Percentiles rank a stretch among this genome's conserved stretches.
These are phyloP conservation scores for Byssochlamys sp. DNA, from an alignment of 2,329 filamentous ascomycete genomes.

Conservation along the genomic window DNA sequence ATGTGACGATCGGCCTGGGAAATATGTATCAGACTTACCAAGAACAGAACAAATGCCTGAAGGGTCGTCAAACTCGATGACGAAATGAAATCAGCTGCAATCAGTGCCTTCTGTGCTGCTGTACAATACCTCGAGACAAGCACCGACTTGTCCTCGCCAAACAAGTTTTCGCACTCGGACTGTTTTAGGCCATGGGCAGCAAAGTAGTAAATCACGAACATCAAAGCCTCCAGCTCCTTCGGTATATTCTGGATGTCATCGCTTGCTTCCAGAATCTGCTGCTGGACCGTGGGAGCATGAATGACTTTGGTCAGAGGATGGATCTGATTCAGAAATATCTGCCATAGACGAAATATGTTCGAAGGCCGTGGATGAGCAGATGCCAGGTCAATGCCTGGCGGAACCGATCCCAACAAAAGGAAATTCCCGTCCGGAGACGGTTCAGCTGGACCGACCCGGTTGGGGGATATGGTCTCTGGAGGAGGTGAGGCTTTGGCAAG, in stretches of 20 bases:
- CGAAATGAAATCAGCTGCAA: not conserved
- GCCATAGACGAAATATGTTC: slow-evolving; percentile 18
- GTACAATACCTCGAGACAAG: slow-evolving; percentile 25
- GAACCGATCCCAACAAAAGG: not conserved
- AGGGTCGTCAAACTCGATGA: not conserved
- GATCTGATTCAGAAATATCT: slow-evolving; percentile 17
- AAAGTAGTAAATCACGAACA: slow-evolving; percentile 58
- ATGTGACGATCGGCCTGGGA: not conserved
- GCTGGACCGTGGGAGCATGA: slow-evolving; percentile 51
- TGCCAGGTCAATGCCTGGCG: slow-evolving; percentile 29
- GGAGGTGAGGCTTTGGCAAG: not conserved
- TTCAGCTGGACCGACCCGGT: not conserved
- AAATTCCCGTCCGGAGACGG: not conserved
- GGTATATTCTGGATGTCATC: slow-evolving; percentile 8
- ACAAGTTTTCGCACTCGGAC: slow-evolving; percentile 39
- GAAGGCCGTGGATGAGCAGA: slow-evolving; percentile 25
- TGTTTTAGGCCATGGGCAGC: slow-evolving; percentile 47
- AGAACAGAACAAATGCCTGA: slow-evolving; percentile 2
- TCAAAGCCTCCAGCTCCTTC: slow-evolving; percentile 47
- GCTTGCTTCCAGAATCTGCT: slow-evolving; percentile 16
- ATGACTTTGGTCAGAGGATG: slow-evolving; percentile 65
- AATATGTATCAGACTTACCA: not conserved
- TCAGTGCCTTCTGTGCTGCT: not conserved
- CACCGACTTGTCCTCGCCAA: slow-evolving; percentile 22
- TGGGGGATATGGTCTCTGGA: not conserved